A percentile compares a stretch with the other conserved stretches of the same genome.
phyloP scores from a whole-genome alignment of 2,329 filamentous ascomycete species.

The Calonectria crousiana region DNA sequence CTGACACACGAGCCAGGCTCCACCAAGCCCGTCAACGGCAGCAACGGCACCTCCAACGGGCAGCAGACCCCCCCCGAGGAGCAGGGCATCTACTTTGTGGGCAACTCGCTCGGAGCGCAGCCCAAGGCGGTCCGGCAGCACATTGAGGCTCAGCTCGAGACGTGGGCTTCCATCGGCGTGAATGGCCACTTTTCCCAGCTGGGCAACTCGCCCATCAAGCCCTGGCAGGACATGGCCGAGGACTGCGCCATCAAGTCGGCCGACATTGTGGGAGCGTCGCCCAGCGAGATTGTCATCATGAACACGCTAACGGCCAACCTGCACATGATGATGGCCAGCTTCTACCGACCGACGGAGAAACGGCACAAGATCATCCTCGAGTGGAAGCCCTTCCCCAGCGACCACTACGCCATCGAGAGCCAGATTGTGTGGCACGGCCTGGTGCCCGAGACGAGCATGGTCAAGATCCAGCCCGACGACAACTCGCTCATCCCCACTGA shows the following conservation, averaged over 20 bases:
- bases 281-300: constrained; percentile 87
- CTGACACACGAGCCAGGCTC: constrained; percentile 19
- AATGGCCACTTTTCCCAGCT: constrained; percentile 83
- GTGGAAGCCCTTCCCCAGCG: constrained; percentile 90
- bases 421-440: constrained; percentile 80
- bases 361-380: constrained; percentile 88
- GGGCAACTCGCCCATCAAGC: constrained; percentile 73
- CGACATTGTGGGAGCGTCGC: constrained; percentile 78
- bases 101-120: constrained; percentile 90
- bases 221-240: constrained; percentile 85
- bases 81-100: constrained; percentile 82
- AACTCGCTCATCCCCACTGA: constrained; percentile 75
- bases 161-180: constrained; percentile 88
- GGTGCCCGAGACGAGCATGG: constrained; percentile 75
- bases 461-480: constrained; percentile 77
- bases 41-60: constrained; percentile 42
- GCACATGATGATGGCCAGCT: constrained; percentile 85
- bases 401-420: constrained; percentile 87
- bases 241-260: constrained; percentile 77
- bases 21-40: constrained; percentile 32
- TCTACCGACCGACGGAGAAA: constrained; percentile 77
- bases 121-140: constrained; percentile 76
- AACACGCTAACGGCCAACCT: constrained; percentile 86
- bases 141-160: constrained; percentile 79
- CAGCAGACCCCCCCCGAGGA: constrained; percentile 43